Conservation (phyloP, 257 asterid species). For the Misopates orontium region DNA sequence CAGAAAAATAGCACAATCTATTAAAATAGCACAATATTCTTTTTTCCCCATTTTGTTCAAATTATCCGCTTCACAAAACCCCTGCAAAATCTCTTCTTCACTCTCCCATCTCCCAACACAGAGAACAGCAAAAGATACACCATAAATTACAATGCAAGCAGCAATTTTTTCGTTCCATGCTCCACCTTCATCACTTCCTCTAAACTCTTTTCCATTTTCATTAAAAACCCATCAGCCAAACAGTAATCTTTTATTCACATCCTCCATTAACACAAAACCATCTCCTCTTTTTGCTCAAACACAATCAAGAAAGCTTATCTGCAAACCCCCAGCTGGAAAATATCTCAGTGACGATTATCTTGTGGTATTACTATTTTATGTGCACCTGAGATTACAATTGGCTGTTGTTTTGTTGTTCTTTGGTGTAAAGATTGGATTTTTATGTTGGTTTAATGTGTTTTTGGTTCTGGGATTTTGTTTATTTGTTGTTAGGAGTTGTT, state of each 20-base stretch:
- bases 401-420: conserved; percentile 5
- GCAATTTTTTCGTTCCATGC: conserved; percentile 41
- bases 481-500: too few species aligned
- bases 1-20: not conserved
- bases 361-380: conserved; percentile 54
- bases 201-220: too few species aligned
- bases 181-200: conserved; percentile 38
- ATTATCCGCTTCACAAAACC: conserved; percentile 28
- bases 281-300: conserved; percentile 43
- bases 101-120: not conserved
- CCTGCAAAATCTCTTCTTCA: conserved; percentile 20
- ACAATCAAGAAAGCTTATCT: conserved; percentile 51
- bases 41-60: not conserved
- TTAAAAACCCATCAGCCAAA: conserved; percentile 39
- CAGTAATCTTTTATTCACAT: conserved; percentile 34
- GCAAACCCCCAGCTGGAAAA: conserved; percentile 69
- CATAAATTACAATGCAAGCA: conserved; percentile 39
- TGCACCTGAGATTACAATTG: not conserved
- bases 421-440: conserved; percentile 13
- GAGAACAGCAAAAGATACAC: not conserved
- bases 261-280: conserved; percentile 33
- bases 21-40: not conserved
- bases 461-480: conserved; percentile 17
- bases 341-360: conserved; percentile 88
- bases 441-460: conserved; percentile 4